Evolutionary conservation across 1,284 basidiomycete genomes (phyloP).

Genomic region (Coriolopsis trogii): DNA sequence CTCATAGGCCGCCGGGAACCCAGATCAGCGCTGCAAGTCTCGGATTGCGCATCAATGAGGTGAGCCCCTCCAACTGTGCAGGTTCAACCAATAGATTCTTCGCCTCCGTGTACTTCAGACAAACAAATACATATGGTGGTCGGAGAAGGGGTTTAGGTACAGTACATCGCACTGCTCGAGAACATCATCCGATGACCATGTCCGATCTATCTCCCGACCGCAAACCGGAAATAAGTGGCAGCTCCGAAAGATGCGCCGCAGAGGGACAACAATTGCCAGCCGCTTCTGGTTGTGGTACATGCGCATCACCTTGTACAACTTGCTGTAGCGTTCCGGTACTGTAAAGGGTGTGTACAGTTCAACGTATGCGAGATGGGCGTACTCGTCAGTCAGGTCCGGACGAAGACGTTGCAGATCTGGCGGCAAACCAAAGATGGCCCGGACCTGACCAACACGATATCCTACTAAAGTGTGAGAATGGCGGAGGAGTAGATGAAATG

Average conservation of each 20-base stretch:
- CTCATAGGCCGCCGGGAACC: too few relatives aligned
- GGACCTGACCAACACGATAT: conserved; percentile 26
- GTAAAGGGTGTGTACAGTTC: not conserved
- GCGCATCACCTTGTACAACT: not conserved
- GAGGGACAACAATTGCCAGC: not conserved
- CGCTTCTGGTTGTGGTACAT: not conserved
- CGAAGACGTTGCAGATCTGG: not conserved
- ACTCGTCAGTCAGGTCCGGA: not conserved
- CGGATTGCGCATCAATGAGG: too few relatives aligned
- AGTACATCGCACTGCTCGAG: not conserved
- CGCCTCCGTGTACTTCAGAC: not conserved
- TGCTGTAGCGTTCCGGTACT: not conserved
- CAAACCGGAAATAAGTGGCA: not conserved
- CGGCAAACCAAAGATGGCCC: conserved; percentile 32
- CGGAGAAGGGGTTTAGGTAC: not conserved
- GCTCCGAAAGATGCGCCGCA: not conserved
- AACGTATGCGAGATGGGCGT: not conserved
- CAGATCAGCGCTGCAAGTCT: too few relatives aligned
- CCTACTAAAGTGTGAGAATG: conserved; percentile 10
- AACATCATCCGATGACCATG: not conserved
- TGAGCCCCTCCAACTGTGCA: too few relatives aligned
- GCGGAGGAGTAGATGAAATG: too few relatives aligned
- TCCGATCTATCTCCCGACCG: not conserved
- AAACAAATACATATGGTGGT: not conserved
- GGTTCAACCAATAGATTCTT: not conserved